Base-by-base conservation (phyloP, 805 yeast species). In the Kockiozyma suomiensis region DNA sequence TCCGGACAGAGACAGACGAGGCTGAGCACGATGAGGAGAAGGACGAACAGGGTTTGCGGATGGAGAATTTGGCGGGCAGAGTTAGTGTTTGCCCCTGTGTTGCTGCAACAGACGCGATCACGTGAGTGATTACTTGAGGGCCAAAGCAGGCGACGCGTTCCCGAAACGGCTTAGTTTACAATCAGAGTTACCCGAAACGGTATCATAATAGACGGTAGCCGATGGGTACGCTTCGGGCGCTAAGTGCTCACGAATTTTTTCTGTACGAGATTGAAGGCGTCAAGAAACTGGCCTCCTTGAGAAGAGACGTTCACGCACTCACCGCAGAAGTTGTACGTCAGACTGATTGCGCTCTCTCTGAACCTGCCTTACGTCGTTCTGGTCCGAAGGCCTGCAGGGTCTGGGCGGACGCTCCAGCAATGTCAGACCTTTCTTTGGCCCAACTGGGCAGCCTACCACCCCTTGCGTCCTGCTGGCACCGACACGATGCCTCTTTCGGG, bases 131-230 rank as follows among this genome's bases (percentile, higher is more conserved):
- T 3, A 19, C 19, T 6, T 8, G 6, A n/a, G 28, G 46, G 28
- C 28, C 5, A 41, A 41, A 41, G 46, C 28, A 28, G 7, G 46
- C 46, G 46, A 41, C 46, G 46, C 46, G 46, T 41, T n/a, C 46
- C 30, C 28, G 46, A 28, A 41, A 12, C n/a, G 46, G 46, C 25
- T 21, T 41, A 41, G 46, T 12, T 13, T 21, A 15, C 28, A 6
- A 21, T 21, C 28, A 30, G 10, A 30, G 33, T 30, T 30, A 30
- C 33, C 10, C 10, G 33, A 30, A 30, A 30, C 10, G 33, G 33
- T n/a, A n/a, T n/a, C n/a, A n/a, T n/a, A n/a, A n/a, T n/a, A n/a
- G n/a, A n/a, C n/a, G n/a, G n/a, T n/a, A n/a, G n/a, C n/a, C n/a
- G n/a, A n/a, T n/a, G n/a, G n/a, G n/a, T n/a, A n/a, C n/a, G n/a